Percentiles rank a stretch among this genome's conserved stretches.
Conservation (phyloP, 495 filamentous ascomycete species). For the Viridothelium virens region DNA sequence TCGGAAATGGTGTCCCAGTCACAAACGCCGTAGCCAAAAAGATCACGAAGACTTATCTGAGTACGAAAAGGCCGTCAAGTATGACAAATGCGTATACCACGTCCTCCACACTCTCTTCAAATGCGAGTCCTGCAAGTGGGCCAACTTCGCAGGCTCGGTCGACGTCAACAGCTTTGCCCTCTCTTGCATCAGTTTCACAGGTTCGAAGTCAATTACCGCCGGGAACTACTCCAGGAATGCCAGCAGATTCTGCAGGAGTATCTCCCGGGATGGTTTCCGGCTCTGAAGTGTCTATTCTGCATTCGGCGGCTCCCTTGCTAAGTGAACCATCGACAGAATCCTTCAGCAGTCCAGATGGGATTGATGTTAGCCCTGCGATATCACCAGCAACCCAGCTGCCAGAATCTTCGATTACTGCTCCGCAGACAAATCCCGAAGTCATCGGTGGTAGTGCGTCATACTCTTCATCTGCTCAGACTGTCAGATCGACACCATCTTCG, state of each 20-base stretch:
- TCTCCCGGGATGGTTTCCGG: not conserved
- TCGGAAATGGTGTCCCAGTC: not conserved
- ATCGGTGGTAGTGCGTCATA: no score
- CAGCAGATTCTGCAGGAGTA: not conserved
- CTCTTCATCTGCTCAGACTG: no score
- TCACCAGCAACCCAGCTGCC: no score
- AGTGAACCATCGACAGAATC: no score
- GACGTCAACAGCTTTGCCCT: not conserved
- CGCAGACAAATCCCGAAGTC: no score
- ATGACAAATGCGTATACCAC: not conserved
- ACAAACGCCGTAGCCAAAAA: not conserved
- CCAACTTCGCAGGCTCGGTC: not conserved
- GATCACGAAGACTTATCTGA: not conserved
- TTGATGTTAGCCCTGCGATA: no score
- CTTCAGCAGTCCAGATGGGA: no score
- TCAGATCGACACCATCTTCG: no score
- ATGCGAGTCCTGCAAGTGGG: not conserved
- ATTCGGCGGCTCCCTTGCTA: no score
- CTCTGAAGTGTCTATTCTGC: not conserved
- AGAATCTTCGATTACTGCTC: no score
- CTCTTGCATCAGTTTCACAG: not conserved
- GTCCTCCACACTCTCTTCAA: not conserved
- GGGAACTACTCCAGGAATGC: not conserved
- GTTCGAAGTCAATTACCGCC: not conserved
- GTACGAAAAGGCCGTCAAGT: not conserved